Base-by-base conservation (phyloP, 2,329 filamentous ascomycete genomes). In the Leptographium galeiforme region DNA sequence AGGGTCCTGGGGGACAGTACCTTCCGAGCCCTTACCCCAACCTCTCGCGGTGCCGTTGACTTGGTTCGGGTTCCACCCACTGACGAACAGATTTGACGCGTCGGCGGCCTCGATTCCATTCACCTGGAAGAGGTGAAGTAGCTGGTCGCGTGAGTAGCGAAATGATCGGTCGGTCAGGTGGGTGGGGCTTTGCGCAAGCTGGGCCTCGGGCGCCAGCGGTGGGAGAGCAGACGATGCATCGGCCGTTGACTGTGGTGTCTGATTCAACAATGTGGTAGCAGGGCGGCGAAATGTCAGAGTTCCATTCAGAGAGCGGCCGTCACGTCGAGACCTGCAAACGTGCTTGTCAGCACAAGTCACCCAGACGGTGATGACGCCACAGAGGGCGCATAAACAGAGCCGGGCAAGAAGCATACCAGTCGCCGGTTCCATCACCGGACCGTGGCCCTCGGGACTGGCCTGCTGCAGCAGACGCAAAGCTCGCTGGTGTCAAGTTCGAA, bases 391-490 rank as follows among this genome's bases (percentile, higher is more conserved):
- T 43, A 40, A 34, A 34, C 19, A 30, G 19, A 30, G n/a, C 4
- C 6, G n/a, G 7, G 40, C 14, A 32, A 44, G 18, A 25, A 25
- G 25, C 58, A 19, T 53, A 58, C 58, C 58, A 59, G 18, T 59
- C 58, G 33, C 55, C 51, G 25, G 38, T 38, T 33, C 48, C 50
- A 48, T 58, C 58, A 12, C 75, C 79, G 70, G 69, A 70, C 71
- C 75, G 76, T 62, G 72, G 67, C 68, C 78, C 79, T 67, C 76
- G 79, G 63, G 77, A 82, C 68, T 87, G 85, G 68, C 85, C 85
- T 67, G 86, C 85, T 61, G 86, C 86, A 63, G 86, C 86, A 66
- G 86, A 89, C 67, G 86, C 86, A 72, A 90, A 90, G 76, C 84
- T 89, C 62, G 86, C 88, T 63, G 85, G 82, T 33, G 50, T 52